These are phyloP conservation scores for Umbelopsis sp. DNA, from an alignment of 371 early-diverging fungal genomes.

Conservation along the genomic window DNA sequence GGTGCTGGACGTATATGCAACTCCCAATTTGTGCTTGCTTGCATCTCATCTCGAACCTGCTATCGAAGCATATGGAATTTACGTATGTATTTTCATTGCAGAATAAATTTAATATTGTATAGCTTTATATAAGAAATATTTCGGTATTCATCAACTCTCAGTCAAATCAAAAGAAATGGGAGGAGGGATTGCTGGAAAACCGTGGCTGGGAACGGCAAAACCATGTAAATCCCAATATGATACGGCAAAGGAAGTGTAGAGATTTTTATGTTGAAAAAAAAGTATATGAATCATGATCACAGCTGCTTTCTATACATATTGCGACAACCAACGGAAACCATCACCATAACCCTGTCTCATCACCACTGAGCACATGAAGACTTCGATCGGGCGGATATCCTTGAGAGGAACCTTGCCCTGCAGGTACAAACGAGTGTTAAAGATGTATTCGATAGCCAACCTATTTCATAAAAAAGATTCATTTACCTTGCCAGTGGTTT, in stretches of 20 bases:
- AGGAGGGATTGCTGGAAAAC: background rate
- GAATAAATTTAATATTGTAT: background rate
- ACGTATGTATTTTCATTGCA: background rate
- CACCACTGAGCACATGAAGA: slow-evolving; percentile 98
- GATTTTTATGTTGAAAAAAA: background rate
- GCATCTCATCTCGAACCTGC: too few relatives aligned
- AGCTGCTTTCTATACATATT: slow-evolving; percentile 69
- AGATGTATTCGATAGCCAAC: too few relatives aligned
- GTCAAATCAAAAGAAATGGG: background rate
- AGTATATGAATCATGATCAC: slow-evolving; percentile 5
- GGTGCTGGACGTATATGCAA: too few relatives aligned
- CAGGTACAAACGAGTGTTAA: background rate
- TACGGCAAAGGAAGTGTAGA: background rate
- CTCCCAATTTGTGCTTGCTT: too few relatives aligned
- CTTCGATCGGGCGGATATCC: slow-evolving; percentile 94
- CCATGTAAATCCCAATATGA: background rate
- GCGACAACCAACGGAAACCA: slow-evolving; percentile 93
- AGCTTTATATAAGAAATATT: background rate
- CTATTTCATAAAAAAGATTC: background rate
- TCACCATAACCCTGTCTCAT: slow-evolving; percentile 98
- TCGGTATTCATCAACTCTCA: background rate
- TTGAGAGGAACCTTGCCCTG: slow-evolving; percentile 89
- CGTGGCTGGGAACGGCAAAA: background rate
- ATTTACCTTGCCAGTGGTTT: slow-evolving; percentile 93
- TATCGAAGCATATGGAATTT: too few relatives aligned